Base-by-base conservation (phyloP, 371 early-diverging fungal species). In the Mortierella sp. region DNA sequence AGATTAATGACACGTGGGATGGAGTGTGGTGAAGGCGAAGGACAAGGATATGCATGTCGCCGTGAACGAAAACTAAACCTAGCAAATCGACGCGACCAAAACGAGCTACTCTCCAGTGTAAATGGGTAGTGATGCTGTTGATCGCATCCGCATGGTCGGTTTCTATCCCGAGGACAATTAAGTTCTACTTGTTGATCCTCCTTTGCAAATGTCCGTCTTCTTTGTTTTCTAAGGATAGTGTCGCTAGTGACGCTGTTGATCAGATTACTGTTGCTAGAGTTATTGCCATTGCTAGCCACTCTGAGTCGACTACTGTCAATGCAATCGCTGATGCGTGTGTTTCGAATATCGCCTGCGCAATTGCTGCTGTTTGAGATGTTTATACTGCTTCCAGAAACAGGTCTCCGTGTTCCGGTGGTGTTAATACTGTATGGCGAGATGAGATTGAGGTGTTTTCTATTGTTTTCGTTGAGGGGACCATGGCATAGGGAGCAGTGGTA, bases 211-310 rank as follows among this genome's bases (percentile, higher is more conserved):
- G 59, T 40, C 32, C 65, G 49, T 63, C 69, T 68, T 60, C 75
- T 74, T 58, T 59, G 64, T 40, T 67, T 68, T 52, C 69, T 63
- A 9, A 74, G 64, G 39, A 68, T 45, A 61, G 72, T 65, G 35
- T 64, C 68, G 43, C 55, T 72, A 65, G 52, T 66, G 47, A 8
- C 18, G 26, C 1, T 20, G n/a, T 18, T 62, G 54, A 28, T 60
- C 12, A 11, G 24, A 32, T 45, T 65, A 20, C 72, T 59, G 61
- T 63, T 59, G 43, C 45, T 26, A 55, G 55, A 55, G 55, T 2
- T 9, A 55, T 55, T 55, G 55, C 10, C 28, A 24, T 55, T 55
- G 55, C 55, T 26, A 5, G 8, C 10, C 16, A 28, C 55, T 12
- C 55, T 10, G 11, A 55, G 55, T 55, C 28, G 55, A 28, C 24